Conservation (phyloP, 192 early-diverging fungal genomes). For the Podila clonocystis region DNA sequence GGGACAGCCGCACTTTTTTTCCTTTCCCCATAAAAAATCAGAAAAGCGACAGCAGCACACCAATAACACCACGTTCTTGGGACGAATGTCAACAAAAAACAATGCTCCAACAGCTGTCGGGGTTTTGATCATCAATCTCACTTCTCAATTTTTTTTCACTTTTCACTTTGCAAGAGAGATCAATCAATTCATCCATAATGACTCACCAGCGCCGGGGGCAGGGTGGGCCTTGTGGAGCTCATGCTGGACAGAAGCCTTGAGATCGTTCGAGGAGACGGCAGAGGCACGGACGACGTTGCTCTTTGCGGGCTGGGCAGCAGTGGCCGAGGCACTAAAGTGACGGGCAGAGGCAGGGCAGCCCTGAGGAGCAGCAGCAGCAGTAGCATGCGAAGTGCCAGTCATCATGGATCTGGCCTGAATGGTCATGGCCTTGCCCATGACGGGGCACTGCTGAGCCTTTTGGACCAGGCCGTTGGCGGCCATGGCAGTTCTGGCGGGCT, state of each 20-base stretch:
- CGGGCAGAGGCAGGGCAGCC: constrained; percentile 31
- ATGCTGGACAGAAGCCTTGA: constrained; percentile 40
- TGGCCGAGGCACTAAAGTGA: constrained; percentile 51
- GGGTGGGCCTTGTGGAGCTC: constrained; percentile 47
- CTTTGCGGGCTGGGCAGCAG: constrained; percentile 41
- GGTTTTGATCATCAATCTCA: too few relatives aligned
- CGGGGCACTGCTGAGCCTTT: constrained; percentile 78
- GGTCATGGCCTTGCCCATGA: constrained; percentile 82
- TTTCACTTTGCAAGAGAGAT: neutral
- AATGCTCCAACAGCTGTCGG: neutral
- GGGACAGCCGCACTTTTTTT: too few relatives aligned
- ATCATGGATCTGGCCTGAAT: constrained; percentile 67
- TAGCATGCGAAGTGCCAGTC: constrained; percentile 61
- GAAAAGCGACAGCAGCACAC: too few relatives aligned
- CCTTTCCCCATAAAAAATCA: too few relatives aligned
- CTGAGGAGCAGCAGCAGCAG: constrained; percentile 51
- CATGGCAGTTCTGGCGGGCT: constrained; percentile 42
- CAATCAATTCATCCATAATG: neutral
- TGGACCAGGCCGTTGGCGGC: constrained; percentile 57
- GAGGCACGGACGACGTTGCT: constrained; percentile 48
- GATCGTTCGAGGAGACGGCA: constrained; percentile 36
- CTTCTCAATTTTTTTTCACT: too few relatives aligned
- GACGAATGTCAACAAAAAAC: constrained; percentile 13
- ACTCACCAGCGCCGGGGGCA: constrained; percentile 47
- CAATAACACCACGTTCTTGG: too few relatives aligned